Percentiles rank a stretch among this genome's conserved stretches.
These are phyloP conservation scores for Colletotrichum plurivorum DNA, from an alignment of 2,329 filamentous ascomycete genomes.

Conservation along the genomic window DNA sequence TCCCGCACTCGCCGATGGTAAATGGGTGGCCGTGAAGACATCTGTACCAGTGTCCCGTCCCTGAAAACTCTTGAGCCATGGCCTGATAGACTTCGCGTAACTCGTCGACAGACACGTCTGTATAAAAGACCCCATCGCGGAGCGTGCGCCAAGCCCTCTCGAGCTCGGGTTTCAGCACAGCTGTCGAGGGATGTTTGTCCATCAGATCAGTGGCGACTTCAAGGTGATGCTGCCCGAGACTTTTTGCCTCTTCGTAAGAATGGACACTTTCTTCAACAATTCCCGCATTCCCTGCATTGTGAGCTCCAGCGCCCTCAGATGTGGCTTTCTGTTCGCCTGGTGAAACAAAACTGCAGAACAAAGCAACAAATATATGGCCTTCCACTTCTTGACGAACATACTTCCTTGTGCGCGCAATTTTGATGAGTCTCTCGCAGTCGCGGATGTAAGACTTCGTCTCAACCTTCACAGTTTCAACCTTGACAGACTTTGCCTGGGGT, in stretches of 20 bases:
- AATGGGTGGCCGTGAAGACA: constrained; percentile 73
- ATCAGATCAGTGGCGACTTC: constrained; percentile 42
- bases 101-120: constrained; percentile 64
- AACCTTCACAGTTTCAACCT: constrained; percentile 47
- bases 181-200: constrained; percentile 45
- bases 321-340: constrained; percentile 2
- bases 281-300: background rate
- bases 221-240: constrained; percentile 41
- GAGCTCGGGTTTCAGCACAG: constrained; percentile 59
- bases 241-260: background rate
- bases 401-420: constrained; percentile 50
- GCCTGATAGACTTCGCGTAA: constrained; percentile 64
- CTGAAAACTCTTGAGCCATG: constrained; percentile 64
- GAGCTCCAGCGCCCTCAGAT: too few species aligned
- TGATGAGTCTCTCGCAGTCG: constrained; percentile 58
- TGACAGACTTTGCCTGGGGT: constrained; percentile 31
- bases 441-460: constrained; percentile 50
- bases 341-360: constrained; percentile 61
- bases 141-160: constrained; percentile 62
- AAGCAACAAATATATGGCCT: constrained; percentile 64
- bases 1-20: constrained; percentile 76
- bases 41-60: constrained; percentile 74
- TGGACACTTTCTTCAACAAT: background rate
- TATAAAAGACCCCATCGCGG: constrained; percentile 59
- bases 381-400: constrained; percentile 63